phyloP scores from a whole-genome alignment of 2,329 filamentous ascomycete species.

The Penicillium sp. region DNA sequence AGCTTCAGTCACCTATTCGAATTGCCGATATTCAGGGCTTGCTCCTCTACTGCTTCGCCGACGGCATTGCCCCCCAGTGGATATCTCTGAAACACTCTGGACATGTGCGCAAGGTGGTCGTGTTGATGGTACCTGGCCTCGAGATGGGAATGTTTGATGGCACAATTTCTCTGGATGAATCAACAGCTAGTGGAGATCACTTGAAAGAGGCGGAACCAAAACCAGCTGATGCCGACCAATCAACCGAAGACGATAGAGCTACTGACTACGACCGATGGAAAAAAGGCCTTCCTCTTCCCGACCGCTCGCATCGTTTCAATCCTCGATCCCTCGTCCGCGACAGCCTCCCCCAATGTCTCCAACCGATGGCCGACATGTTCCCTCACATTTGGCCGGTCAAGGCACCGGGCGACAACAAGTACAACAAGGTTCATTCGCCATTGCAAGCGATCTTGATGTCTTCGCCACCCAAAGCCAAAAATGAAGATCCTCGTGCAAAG shows the following conservation, averaged over 20 bases:
- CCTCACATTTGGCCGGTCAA: conserved; percentile 85
- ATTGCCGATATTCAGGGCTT: conserved; percentile 61
- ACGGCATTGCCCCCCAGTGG: conserved; percentile 64
- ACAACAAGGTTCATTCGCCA: conserved; percentile 81
- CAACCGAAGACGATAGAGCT: conserved; percentile 18
- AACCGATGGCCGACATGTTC: conserved; percentile 79
- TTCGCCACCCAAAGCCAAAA: conserved; percentile 67
- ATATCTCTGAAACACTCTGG: conserved; percentile 59
- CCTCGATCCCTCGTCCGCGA: conserved; percentile 34
- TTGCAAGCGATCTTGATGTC: conserved; percentile 80
- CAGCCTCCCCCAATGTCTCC: conserved; percentile 52
- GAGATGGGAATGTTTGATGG: conserved; percentile 87
- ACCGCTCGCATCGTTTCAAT: conserved; percentile 35
- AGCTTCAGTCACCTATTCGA: conserved; percentile 57
- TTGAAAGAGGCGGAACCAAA: conserved; percentile 14
- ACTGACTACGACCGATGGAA: conserved; percentile 44
- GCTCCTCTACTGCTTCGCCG: conserved; percentile 62
- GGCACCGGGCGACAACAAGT: conserved; percentile 81
- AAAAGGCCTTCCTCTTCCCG: conserved; percentile 37
- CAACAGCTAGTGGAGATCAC: conserved; percentile 6
- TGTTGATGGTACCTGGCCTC: conserved; percentile 87
- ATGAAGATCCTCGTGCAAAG: conserved; percentile 54
- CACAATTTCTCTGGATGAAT: conserved; percentile 45
- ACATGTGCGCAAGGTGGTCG: conserved; percentile 71
- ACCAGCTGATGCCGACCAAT: conserved; percentile 20